Conservation (phyloP, 805 yeast genomes). For the Komagataella phaffii region DNA sequence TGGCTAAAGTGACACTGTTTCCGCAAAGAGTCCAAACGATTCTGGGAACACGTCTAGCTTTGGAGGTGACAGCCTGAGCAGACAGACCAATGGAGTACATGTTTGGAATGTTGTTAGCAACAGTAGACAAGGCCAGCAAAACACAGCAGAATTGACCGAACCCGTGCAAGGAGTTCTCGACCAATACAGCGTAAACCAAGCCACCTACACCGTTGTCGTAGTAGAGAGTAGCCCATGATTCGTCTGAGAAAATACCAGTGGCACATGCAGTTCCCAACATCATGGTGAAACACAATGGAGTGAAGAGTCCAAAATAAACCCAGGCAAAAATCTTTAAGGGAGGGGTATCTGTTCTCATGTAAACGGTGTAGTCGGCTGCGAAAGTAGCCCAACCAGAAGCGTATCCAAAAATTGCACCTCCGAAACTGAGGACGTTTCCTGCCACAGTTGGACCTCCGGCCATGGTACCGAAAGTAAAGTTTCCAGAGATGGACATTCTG, state of each 20-base stretch:
- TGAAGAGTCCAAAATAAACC: conserved; percentile 46
- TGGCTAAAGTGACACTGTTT: conserved; percentile 66
- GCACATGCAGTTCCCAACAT: conserved; percentile 80
- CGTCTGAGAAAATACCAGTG: conserved; percentile 41
- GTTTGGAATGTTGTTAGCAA: conserved; percentile 87
- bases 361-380: conserved; percentile 86
- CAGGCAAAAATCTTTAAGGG: conserved; percentile 47
- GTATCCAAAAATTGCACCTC: conserved; percentile 74
- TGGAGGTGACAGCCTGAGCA: conserved; percentile 76
- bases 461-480: conserved; percentile 42
- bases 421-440: conserved; percentile 66
- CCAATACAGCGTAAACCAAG: conserved; percentile 64
- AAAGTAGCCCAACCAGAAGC: conserved; percentile 93
- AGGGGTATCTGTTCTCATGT: conserved; percentile 59
- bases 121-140: conserved; percentile 69
- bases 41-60: conserved; percentile 67
- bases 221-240: conserved; percentile 37
- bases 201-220: conserved; percentile 59
- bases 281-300: conserved; percentile 63
- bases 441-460: conserved; percentile 55
- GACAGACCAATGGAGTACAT: conserved; percentile 84
- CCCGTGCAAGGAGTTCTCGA: conserved; percentile 68
- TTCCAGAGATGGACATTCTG: conserved; percentile 53
- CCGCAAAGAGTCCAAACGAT: conserved; percentile 70
- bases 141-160: conserved; percentile 89